Evolutionary conservation across 2,329 filamentous ascomycete species (phyloP), one percentile per base, ranked within the genome.

Genomic region (Aspergillus quadricinctus): DNA sequence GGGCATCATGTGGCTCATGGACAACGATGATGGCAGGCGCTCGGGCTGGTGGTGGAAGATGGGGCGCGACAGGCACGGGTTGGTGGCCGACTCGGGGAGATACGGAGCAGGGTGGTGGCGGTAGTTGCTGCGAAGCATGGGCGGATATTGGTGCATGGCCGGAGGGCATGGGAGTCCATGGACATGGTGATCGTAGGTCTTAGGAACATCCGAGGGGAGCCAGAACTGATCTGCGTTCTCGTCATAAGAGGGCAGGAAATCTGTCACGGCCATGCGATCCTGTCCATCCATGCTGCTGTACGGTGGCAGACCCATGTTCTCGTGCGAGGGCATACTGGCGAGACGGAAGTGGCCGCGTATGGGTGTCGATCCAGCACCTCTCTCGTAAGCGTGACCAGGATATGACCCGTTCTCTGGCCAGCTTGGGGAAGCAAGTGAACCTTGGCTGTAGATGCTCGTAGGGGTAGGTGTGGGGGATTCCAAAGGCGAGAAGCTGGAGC

Each of bases 381-480:
- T 68, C 58, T 63, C 72, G 59, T 57, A 72, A 6, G 46, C 61
- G 46, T 72, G 67, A 49, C 65, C 66, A 11, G 68, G 60, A 29
- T 64, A 69, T 14, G 63, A 61, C 28, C 61, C 60, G 9, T 61
- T 58, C 25, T 75, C 72, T 53, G 69, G 72, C 72, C 72, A 75
- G 3, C 65, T 60, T 0, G 72, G 72, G 0, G 72, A 74, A 31
- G 71, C 68, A 57, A 75, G 50, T 7, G 72, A 72, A 19, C 66
- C 63, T 53, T 74, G 72, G 57, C 72, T 73, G 57, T 74, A 74
- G 25, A 74, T 60, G 53, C 70, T 74, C 27, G 72, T 73, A 3
- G 72, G 72, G 2, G 72, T 75, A 1, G 71, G 72, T 19, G 70
- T 75, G 0, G 72, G 72, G 29, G 72, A 75, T 48, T 75, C 72